phyloP scores from a whole-genome alignment of 2,329 filamentous ascomycete species.

The Pseudocercospora eumusae region DNA sequence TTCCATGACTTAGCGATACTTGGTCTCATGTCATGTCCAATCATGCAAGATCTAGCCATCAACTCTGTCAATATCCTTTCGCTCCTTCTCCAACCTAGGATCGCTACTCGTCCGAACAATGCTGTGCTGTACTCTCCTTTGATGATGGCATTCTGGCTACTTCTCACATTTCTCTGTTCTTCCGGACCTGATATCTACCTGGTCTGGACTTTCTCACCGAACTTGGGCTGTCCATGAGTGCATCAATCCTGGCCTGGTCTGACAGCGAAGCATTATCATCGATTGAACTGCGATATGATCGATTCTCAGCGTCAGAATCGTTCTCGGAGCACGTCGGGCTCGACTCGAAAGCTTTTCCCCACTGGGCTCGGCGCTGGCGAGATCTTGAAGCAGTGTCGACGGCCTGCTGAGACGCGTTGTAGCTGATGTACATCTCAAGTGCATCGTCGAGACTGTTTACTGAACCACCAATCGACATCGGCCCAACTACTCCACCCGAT shows the following conservation, averaged over 20 bases:
- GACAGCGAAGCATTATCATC: background rate
- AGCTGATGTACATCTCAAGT: conserved; percentile 20
- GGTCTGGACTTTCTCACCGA: conserved; percentile 7
- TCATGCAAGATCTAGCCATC: conserved; percentile 4
- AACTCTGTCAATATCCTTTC: conserved; percentile 2
- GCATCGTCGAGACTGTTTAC: conserved; percentile 20
- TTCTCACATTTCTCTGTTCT: background rate
- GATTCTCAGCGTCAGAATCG: background rate
- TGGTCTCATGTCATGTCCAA: conserved; percentile 6
- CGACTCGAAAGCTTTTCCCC: background rate
- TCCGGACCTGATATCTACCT: background rate
- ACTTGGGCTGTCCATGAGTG: conserved; percentile 4
- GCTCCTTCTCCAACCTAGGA: background rate
- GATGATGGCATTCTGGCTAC: background rate
- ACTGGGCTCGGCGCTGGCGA: background rate
- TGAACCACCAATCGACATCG: background rate
- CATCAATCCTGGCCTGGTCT: background rate
- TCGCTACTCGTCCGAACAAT: background rate
- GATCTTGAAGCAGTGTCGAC: background rate
- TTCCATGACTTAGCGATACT: background rate
- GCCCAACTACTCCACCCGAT: background rate
- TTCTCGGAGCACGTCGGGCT: conserved; percentile 3
- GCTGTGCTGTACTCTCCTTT: background rate
- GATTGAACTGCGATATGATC: background rate
- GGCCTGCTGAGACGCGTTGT: conserved; percentile 16